Conservation (phyloP, 139 green algal species). For the Coelastrella sp. region DNA sequence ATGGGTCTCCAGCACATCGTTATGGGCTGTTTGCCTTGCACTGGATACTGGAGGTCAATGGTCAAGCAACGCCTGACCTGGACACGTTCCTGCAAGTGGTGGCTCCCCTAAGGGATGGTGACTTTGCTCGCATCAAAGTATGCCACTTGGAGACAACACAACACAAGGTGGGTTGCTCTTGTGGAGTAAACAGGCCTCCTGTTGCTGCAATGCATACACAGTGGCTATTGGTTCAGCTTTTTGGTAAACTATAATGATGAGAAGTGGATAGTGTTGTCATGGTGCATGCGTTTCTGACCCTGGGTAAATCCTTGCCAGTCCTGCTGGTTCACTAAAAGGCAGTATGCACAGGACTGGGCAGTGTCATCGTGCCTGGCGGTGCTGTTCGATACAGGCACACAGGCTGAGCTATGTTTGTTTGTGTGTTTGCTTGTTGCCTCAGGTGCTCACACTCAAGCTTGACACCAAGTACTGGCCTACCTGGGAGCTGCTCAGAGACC, state of each 20-base stretch:
- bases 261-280: not conserved
- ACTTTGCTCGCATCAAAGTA: conserved; percentile 83
- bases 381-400: too few species aligned
- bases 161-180: conserved; percentile 60
- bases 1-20: conserved; percentile 84
- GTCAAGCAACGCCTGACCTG: conserved; percentile 74
- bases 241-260: not conserved
- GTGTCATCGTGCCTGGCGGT: too few species aligned
- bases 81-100: conserved; percentile 77
- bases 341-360: too few species aligned
- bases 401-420: too few species aligned
- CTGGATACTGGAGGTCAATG: conserved; percentile 86
- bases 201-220: not conserved
- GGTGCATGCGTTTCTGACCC: not conserved
- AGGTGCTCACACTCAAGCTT: conserved; percentile 86
- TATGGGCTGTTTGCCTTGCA: conserved; percentile 92
- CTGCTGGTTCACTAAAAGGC: too few species aligned
- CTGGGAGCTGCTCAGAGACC: conserved; percentile 74
- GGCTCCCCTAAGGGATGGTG: conserved; percentile 63
- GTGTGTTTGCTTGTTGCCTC: not conserved
- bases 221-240: not conserved
- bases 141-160: conserved; percentile 79
- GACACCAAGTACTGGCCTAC: conserved; percentile 92
- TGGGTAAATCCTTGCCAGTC: not conserved
- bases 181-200: not conserved